Percentiles rank a stretch among this genome's conserved stretches.
phyloP scores from a whole-genome alignment of 306 rosid genomes.

The Styphnolobium japonicum region DNA sequence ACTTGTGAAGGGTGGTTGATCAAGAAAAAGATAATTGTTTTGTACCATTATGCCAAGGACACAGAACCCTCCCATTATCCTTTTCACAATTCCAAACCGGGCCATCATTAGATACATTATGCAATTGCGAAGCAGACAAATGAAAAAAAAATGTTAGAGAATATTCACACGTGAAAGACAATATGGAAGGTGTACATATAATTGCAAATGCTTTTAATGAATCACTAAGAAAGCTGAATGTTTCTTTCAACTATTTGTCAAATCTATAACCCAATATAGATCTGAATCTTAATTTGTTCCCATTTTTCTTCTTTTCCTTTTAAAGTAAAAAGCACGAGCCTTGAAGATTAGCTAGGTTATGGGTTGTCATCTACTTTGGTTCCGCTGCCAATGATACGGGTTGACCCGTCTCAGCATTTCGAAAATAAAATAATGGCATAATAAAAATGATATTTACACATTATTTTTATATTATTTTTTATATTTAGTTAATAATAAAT shows the following conservation, averaged over 20 bases:
- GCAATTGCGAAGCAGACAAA: slow-evolving; percentile 29
- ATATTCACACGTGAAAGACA: slow-evolving; percentile 44
- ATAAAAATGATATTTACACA: too few relatives aligned
- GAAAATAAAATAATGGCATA: too few relatives aligned
- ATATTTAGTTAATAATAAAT: too few relatives aligned
- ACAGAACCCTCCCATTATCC: slow-evolving; percentile 15
- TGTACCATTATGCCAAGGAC: slow-evolving; percentile 15
- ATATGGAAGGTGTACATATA: slow-evolving; percentile 14
- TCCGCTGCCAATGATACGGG: background rate
- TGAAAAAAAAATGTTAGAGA: background rate
- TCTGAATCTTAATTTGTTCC: slow-evolving; percentile 11
- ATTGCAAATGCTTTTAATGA: slow-evolving; percentile 19
- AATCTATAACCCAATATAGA: background rate
- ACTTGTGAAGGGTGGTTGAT: slow-evolving; percentile 23
- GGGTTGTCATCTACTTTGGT: background rate
- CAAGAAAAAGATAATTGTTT: background rate
- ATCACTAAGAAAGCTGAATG: background rate
- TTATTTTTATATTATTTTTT: too few relatives aligned
- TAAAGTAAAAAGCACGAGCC: background rate
- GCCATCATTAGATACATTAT: slow-evolving; percentile 29
- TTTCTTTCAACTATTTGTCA: slow-evolving; percentile 13
- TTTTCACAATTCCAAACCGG: slow-evolving; percentile 23
- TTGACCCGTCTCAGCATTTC: background rate
- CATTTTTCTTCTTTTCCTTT: slow-evolving; percentile 10
- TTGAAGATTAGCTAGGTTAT: background rate